Evolutionary conservation across 768 basidiomycete genomes (phyloP).

Genomic region (Phaeolepiota aurea): DNA sequence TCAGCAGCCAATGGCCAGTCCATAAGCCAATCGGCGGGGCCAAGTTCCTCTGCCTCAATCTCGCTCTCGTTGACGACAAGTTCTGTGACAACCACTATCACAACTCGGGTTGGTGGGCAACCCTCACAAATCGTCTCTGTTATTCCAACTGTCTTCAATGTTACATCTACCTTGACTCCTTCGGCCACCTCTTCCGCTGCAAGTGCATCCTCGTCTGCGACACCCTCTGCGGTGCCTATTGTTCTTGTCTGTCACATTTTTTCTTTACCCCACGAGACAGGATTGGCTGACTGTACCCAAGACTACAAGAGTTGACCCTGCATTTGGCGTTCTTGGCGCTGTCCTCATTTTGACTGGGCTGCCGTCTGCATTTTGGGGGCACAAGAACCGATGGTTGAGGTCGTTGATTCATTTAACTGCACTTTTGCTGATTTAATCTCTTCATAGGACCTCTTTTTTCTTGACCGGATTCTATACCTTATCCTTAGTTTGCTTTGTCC

Average conservation of each 20-base stretch:
- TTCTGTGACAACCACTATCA: slow-evolving; percentile 36
- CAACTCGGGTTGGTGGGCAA: slow-evolving; percentile 40
- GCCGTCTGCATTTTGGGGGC: slow-evolving; percentile 85
- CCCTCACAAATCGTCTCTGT: slow-evolving; percentile 42
- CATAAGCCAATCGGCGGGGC: slow-evolving; percentile 9
- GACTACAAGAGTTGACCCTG: slow-evolving; percentile 74
- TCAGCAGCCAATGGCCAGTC: slow-evolving; percentile 12
- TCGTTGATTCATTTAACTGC: too few relatives aligned
- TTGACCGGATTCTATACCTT: slow-evolving; percentile 88
- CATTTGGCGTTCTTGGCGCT: slow-evolving; percentile 83
- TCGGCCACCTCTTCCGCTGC: slow-evolving; percentile 29
- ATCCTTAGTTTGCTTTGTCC: slow-evolving; percentile 75
- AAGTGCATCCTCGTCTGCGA: slow-evolving; percentile 36
- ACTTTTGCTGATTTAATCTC: background rate
- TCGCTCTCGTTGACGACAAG: slow-evolving; percentile 48
- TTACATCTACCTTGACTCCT: slow-evolving; percentile 46
- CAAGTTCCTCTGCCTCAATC: slow-evolving; percentile 26
- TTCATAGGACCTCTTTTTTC: slow-evolving; percentile 85
- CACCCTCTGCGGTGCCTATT: slow-evolving; percentile 34
- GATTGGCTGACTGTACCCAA: slow-evolving; percentile 17
- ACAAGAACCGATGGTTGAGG: slow-evolving; percentile 96
- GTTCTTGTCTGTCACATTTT: slow-evolving; percentile 24
- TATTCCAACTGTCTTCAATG: slow-evolving; percentile 54
- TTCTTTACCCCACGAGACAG: background rate
- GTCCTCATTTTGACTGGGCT: slow-evolving; percentile 85